Conservation (phyloP, 805 yeast genomes). For the Teunomyces pallodes region DNA sequence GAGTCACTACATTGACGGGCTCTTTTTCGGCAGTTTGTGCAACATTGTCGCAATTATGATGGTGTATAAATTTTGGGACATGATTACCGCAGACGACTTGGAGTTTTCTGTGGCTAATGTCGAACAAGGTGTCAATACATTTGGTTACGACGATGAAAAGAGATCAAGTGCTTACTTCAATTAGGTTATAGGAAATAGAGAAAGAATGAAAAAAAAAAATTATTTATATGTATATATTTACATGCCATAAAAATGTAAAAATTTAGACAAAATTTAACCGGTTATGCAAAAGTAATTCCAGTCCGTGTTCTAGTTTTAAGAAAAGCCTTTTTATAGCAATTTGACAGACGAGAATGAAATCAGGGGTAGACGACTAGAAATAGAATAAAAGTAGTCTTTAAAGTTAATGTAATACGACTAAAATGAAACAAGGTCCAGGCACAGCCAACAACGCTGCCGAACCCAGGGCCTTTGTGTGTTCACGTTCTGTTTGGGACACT, state of each 20-base stretch:
- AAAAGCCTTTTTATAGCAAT: too few relatives aligned
- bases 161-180: conserved; percentile 14
- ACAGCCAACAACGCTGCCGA: too few relatives aligned
- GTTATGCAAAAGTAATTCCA: too few relatives aligned
- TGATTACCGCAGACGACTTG: conserved; percentile 89
- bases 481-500: too few relatives aligned
- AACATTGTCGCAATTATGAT: conserved; percentile 85
- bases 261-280: too few relatives aligned
- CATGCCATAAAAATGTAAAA: not conserved
- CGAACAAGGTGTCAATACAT: conserved; percentile 36
- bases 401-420: too few relatives aligned
- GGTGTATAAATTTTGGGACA: conserved; percentile 96
- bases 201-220: not conserved
- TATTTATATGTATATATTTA: not conserved
- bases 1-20: conserved; percentile 86
- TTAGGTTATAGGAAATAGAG: not conserved
- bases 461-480: too few relatives aligned
- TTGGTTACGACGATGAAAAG: conserved; percentile 33
- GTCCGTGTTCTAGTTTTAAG: too few relatives aligned
- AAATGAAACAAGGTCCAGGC: too few relatives aligned
- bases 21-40: conserved; percentile 79
- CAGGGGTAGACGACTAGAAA: too few relatives aligned
- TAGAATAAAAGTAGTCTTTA: too few relatives aligned
- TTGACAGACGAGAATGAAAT: too few relatives aligned
- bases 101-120: conserved; percentile 73